Conservation (phyloP, 768 basidiomycete genomes). For the Pilatotrama ljubarskyi region DNA sequence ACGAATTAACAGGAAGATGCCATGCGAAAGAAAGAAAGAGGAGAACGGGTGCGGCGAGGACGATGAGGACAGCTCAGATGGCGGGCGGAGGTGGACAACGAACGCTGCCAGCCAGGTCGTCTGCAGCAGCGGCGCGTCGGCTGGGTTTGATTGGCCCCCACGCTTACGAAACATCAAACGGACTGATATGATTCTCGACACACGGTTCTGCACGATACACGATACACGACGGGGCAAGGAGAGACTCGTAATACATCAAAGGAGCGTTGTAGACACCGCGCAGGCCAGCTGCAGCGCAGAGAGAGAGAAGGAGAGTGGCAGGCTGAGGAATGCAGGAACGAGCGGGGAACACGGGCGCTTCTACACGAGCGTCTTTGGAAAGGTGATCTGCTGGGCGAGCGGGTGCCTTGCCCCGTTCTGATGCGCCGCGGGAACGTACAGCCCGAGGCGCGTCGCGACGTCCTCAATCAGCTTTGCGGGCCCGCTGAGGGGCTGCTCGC, state of each 20-base stretch:
- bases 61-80: constrained; percentile 20
- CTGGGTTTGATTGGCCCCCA: constrained; percentile 25
- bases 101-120: constrained; percentile 17
- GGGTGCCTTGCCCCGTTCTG: constrained; percentile 4
- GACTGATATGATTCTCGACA: constrained; percentile 18
- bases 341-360: background rate
- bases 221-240: background rate
- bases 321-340: background rate
- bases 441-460: constrained; percentile 3
- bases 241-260: constrained; percentile 11
- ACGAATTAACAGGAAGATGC: constrained; percentile 26
- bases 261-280: background rate
- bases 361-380: constrained; percentile 1
- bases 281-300: constrained; percentile 3
- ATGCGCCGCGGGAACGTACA: constrained; percentile 9
- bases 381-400: constrained; percentile 2
- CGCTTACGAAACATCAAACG: constrained; percentile 27
- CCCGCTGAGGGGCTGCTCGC: background rate
- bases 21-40: constrained; percentile 22
- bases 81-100: constrained; percentile 15
- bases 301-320: background rate
- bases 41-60: constrained; percentile 4
- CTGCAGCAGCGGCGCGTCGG: constrained; percentile 17
- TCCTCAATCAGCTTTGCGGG: background rate
- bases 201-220: background rate